Percentiles rank a stretch among this genome's conserved stretches.
phyloP scores from a whole-genome alignment of 306 rosid species.

The Quercus agrifolia region DNA sequence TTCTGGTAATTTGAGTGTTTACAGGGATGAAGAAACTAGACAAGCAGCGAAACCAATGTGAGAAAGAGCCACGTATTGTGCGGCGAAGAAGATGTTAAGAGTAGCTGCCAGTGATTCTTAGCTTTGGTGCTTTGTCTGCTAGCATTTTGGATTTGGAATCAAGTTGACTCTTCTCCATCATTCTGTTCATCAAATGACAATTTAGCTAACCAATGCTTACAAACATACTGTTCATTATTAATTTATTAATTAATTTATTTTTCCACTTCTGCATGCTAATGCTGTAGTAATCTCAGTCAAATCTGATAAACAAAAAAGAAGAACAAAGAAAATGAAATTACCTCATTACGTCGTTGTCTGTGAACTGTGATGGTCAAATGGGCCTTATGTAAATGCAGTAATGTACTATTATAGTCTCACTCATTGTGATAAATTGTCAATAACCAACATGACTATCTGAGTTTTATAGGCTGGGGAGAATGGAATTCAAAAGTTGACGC shows the following conservation, averaged over 20 bases:
- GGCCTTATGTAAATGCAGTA: background rate
- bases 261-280: background rate
- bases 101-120: slow-evolving; percentile 45
- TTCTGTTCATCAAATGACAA: slow-evolving; percentile 19
- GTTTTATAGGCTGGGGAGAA: background rate
- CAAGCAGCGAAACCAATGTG: slow-evolving; percentile 52
- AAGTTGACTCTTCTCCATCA: slow-evolving; percentile 26
- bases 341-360: too few species aligned
- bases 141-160: slow-evolving; percentile 78
- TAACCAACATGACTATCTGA: background rate
- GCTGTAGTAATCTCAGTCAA: background rate
- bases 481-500: background rate
- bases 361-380: background rate
- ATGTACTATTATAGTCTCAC: background rate
- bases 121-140: slow-evolving; percentile 42
- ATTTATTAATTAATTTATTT: background rate
- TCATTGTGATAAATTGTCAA: background rate
- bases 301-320: background rate
- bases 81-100: slow-evolving; percentile 59
- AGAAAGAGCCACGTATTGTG: slow-evolving; percentile 69
- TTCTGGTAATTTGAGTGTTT: slow-evolving; percentile 39
- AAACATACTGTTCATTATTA: background rate
- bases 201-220: slow-evolving; percentile 45
- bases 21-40: slow-evolving; percentile 19
- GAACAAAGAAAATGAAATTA: background rate